phyloP scores from a whole-genome alignment of 176 grass and related monocot species.

The Oryza nivara region DNA sequence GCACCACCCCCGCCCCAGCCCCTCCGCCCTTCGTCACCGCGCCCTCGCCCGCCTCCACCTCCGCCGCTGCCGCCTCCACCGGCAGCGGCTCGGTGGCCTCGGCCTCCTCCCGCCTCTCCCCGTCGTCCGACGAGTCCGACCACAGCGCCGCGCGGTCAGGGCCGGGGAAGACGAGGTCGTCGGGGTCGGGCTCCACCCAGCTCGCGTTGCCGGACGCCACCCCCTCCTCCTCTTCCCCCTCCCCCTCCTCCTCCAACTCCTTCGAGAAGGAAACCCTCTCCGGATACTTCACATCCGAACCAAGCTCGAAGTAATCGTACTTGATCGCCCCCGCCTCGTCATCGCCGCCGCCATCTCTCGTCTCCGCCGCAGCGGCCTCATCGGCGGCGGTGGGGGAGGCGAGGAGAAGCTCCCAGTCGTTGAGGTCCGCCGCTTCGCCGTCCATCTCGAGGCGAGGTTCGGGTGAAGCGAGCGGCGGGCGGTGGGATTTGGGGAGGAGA shows the following conservation, averaged over 20 bases:
- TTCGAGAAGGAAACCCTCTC: conserved; percentile 37
- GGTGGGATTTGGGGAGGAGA: not conserved
- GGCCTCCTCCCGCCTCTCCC: conserved; percentile 51
- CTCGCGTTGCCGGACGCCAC: conserved; percentile 54
- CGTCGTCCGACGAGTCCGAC: conserved; percentile 70
- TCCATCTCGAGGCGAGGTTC: conserved; percentile 56
- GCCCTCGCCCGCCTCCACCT: not conserved
- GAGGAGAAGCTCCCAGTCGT: conserved; percentile 82
- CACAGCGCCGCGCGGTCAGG: conserved; percentile 57
- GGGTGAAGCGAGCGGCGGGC: not conserved
- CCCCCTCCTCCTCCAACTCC: not conserved
- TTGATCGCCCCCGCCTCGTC: conserved; percentile 76
- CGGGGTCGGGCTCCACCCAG: conserved; percentile 82
- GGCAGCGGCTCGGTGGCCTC: conserved; percentile 36
- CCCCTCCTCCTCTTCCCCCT: conserved; percentile 19
- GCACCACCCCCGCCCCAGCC: conserved; percentile 22
- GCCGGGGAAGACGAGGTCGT: conserved; percentile 55
- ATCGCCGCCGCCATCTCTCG: not conserved
- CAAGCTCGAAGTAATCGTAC: conserved; percentile 83
- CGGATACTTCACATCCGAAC: conserved; percentile 52
- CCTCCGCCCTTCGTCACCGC: conserved; percentile 40
- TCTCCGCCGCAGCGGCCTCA: not conserved
- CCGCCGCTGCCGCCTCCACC: conserved; percentile 1
- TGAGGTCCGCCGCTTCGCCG: conserved; percentile 40
- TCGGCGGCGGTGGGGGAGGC: conserved; percentile 36